Percentiles rank a stretch among this genome's conserved stretches.
Evolutionary conservation across 2,329 filamentous ascomycete species (phyloP).

Genomic region (Fusarium duplospermum): DNA sequence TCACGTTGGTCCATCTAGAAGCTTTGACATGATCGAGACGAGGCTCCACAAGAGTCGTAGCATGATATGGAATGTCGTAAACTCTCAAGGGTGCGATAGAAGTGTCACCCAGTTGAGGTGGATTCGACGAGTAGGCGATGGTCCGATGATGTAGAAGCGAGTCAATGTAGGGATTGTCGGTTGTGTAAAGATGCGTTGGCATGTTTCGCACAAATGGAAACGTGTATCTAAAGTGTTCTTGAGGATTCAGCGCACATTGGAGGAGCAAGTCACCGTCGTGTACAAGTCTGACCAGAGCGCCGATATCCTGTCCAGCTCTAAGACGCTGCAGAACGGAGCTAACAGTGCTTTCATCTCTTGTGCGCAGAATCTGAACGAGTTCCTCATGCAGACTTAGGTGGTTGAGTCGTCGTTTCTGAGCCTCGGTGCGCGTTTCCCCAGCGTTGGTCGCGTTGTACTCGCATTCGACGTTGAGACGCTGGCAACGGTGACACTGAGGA

Average conservation of each 20-base stretch:
- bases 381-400: not conserved
- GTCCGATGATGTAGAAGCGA: not conserved
- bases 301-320: not conserved
- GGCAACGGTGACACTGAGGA: not conserved
- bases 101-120: too few species aligned
- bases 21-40: not conserved
- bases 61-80: not conserved
- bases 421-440: not conserved
- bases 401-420: not conserved
- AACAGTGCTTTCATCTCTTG: not conserved
- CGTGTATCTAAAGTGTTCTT: not conserved
- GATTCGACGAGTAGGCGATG: too few species aligned
- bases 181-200: not conserved
- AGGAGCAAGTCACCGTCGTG: not conserved
- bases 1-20: not conserved
- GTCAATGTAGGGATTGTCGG: not conserved
- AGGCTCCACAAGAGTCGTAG: not conserved
- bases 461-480: not conserved
- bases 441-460: not conserved
- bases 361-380: not conserved
- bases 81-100: not conserved
- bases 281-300: not conserved
- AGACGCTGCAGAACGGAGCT: not conserved
- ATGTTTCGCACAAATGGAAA: not conserved
- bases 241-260: not conserved